Base-by-base conservation (phyloP, 2,329 filamentous ascomycete genomes). In the Venturia aucupariae region DNA sequence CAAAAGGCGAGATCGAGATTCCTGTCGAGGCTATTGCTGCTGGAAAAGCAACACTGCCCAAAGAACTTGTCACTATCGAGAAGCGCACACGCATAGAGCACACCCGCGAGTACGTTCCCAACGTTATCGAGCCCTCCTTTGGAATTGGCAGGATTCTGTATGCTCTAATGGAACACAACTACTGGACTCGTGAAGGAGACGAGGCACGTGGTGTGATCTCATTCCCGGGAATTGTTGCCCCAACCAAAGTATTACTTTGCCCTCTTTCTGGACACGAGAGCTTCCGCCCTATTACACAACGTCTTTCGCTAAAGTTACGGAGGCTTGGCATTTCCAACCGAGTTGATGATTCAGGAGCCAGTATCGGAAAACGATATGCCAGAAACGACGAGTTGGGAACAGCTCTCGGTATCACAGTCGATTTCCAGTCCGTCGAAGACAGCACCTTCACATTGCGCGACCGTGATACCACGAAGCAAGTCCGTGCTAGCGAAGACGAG, bases 41-140 rank as follows among this genome's bases (percentile, higher is more conserved):
- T 70, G 89, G 90, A 75, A 91, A 88, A 77, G 90, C 91, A 30
- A 87, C 93, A 74, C 80, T 97, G 62, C 81, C 83, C 70, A 87
- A 88, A 73, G 91, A 96, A 67, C 82, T 95, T 60, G 81, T 99
- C 73, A 85, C 81, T 65, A 91, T 97, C 70, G 90, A 92, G 79
- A 92, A 90, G 79, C 86, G 87, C 70, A 96, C 88, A 70, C 83
- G 91, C 67, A 84, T 86, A 4, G 90, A 96, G 76, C 88, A 96
- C 74, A 85, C 87, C 65, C 85, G 94, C 71, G 92, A 97, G 75
- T 99, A 90, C 79, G 95, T 89, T 0, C 93, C 93, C 66, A 97
- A 97, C 73, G 92, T 96, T 60, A 95, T 97, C 70, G 94, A 99
- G 80, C 94, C 93, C 1, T 97, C 93, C 0, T 99, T 97, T 72